These are phyloP conservation scores for Acarospora socialis DNA, from an alignment of 2,329 filamentous ascomycete species.

Conservation along the genomic window DNA sequence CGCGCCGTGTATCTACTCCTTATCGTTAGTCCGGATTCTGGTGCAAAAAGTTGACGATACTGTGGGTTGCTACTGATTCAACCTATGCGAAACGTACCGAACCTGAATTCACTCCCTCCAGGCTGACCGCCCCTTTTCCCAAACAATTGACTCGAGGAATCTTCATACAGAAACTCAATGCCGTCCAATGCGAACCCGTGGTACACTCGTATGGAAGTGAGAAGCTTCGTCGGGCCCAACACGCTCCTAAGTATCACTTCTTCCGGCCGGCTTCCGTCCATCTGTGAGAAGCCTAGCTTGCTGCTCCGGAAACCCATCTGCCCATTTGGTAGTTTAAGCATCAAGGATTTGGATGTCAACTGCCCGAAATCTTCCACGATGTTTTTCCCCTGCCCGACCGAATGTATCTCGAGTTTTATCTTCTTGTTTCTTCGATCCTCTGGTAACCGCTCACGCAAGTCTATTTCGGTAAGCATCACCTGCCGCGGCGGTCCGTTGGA, in stretches of 20 bases:
- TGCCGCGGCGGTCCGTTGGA: slow-evolving; percentile 49
- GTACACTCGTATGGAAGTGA: slow-evolving; percentile 63
- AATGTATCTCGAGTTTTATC: slow-evolving; percentile 60
- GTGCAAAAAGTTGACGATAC: no score
- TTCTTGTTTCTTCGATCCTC: slow-evolving; percentile 57
- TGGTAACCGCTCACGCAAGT: slow-evolving; percentile 56
- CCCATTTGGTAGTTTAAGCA: slow-evolving; percentile 60
- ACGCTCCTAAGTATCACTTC: slow-evolving; percentile 64
- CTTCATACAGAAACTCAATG: slow-evolving; percentile 85
- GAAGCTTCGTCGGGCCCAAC: slow-evolving; percentile 52
- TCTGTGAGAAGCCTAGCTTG: slow-evolving; percentile 56
- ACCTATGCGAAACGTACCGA: slow-evolving; percentile 46
- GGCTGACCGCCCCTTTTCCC: slow-evolving; percentile 62
- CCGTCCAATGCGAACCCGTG: slow-evolving; percentile 67
- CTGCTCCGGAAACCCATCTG: slow-evolving; percentile 63
- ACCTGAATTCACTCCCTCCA: slow-evolving; percentile 58
- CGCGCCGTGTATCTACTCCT: slow-evolving; percentile 62
- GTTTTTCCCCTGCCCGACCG: slow-evolving; percentile 57
- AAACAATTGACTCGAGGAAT: slow-evolving; percentile 70
- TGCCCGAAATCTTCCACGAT: slow-evolving; percentile 63
- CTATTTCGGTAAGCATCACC: slow-evolving; percentile 58
- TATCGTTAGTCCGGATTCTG: no score
- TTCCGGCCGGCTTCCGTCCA: slow-evolving; percentile 54
- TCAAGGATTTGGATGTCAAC: slow-evolving; percentile 56
- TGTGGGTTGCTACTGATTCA: no score